Evolutionary conservation across 2,329 filamentous ascomycete species (phyloP), one percentile per base, ranked within the genome.

Genomic region (Pseudopithomyces chartarum): DNA sequence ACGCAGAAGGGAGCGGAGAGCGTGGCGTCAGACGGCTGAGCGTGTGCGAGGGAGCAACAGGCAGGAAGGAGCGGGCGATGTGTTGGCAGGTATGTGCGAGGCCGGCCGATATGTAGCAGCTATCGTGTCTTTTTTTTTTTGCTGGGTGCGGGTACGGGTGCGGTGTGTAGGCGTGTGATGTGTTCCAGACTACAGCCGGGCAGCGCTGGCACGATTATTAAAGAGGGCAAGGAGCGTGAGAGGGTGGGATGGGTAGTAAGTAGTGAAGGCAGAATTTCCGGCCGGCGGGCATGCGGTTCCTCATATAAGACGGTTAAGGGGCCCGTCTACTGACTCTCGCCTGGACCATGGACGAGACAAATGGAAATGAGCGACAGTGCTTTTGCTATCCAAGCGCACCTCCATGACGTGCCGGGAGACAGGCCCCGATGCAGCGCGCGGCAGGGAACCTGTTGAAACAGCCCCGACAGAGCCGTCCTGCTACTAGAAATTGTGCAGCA

Each of bases 371-470:
- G 70, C 59, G 67, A 68, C 69, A 62, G 67, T 71, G 68, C 67
- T 68, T 69, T 69, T 65, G 62, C 60, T 61, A 68, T 63, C 67
- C 64, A 66, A 73, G 71, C 71, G 66, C 67, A 65, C 66, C 67
- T 67, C 67, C 73, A 75, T 75, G 73, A 75, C 73, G 72, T 75
- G 70, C 71, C 73, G 72, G 65, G 68, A 67, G 71, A 73, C 70
- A 70, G 70, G 65, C 59, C 71, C 66, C 47, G 47, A 50, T 32
- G 47, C 47, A 50, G 47, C 32, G 34, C 34, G 47, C 34, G 47
- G 55, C 61, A 65, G 60, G 63, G 64, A 66, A 64, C 67, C 58
- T 62, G 67, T 65, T 59, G 67, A 66, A 70, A 68, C 65, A 64
- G 57, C 66, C 60, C 57, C 47, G 47, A 50, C n/a, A 40, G 33